Percentiles rank a stretch among this genome's conserved stretches.
These are phyloP conservation scores for Coemansia sp. DNA, from an alignment of 192 early-diverging fungal species.

Conservation along the genomic window DNA sequence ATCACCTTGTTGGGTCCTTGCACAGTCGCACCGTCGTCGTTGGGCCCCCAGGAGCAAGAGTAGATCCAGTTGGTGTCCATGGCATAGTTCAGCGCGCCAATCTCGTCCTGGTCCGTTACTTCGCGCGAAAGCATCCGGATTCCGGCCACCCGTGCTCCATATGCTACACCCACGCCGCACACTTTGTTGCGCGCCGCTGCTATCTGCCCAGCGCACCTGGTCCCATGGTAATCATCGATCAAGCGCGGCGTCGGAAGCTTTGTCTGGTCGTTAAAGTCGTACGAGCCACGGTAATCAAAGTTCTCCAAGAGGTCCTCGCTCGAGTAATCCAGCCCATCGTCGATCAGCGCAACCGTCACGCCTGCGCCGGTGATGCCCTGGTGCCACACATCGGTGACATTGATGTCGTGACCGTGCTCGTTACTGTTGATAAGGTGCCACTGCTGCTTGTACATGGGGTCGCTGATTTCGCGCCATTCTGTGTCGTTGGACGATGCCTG, in stretches of 20 bases:
- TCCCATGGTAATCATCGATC: conserved; percentile 88
- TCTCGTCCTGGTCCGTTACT: conserved; percentile 93
- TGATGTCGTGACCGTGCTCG: conserved; percentile 78
- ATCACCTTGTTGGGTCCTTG: conserved; percentile 83
- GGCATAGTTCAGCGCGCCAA: conserved; percentile 83
- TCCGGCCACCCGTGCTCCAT: conserved; percentile 79
- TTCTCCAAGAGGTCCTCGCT: conserved; percentile 81
- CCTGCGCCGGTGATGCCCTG: conserved; percentile 86
- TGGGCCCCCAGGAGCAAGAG: conserved; percentile 95
- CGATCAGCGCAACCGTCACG: conserved; percentile 87
- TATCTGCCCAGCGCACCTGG: conserved; percentile 96
- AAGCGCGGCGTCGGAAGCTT: conserved; percentile 73
- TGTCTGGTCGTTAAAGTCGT: conserved; percentile 89
- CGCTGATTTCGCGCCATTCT: conserved; percentile 36
- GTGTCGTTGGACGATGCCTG: neutral
- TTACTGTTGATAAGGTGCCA: conserved; percentile 59
- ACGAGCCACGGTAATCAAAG: conserved; percentile 90
- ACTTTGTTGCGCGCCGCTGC: conserved; percentile 88
- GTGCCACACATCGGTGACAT: conserved; percentile 90
- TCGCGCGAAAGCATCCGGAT: conserved; percentile 86
- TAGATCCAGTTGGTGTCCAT: conserved; percentile 92
- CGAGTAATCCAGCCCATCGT: conserved; percentile 91
- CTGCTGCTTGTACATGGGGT: conserved; percentile 51
- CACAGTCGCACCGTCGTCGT: conserved; percentile 81
- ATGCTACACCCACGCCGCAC: conserved; percentile 94